Base-by-base conservation (phyloP, 768 basidiomycete genomes). In the Phylloporus sp. region DNA sequence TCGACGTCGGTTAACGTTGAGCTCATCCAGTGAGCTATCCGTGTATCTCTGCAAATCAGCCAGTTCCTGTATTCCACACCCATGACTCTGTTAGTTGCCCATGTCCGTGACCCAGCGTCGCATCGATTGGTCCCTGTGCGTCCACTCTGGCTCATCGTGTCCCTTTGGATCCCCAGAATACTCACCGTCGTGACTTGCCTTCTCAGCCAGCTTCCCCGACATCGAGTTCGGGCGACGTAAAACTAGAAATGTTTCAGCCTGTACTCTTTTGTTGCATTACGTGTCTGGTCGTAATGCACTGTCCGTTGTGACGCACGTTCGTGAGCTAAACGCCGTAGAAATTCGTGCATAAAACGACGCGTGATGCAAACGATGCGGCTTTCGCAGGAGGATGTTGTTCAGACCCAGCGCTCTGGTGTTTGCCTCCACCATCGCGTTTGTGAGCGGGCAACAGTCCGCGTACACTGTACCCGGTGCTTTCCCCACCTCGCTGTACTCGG, bases 401-500 rank as follows among this genome's bases (percentile, higher is more conserved):
- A 43, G 46, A 20, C 26, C 26, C 26, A 39, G 20, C 18, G 50
- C 32, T 8, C 36, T 34, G n/a, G 42, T 50, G 18, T 13, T 62
- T 9, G 40, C 21, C 21, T 50, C 40, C 17, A 9, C 37, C n/a
- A 13, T 50, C n/a, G 28, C 29, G 11, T 38, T 49, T 7, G 53
- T 32, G 9, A 48, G 27, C 28, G 57, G 34, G 15, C 52, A 59
- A 27, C 49, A 46, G 44, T 50, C 61, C 13, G 43, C 20, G 23
- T 83, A 76, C 56, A 78, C 82, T 4, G 82, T 65, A 6, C 75
- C 81, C 5, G 84, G 82, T 23, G 57, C 67, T 4, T 86, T 86
- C 61, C 84, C 86, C 2, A 83, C 83, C 2, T 76, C 81, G 6
- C 66, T 75, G 31, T 89, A 80, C 62, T 58, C 69, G n/a, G 59